These are phyloP conservation scores for Tieghemiomyces parasiticus DNA, from an alignment of 192 early-diverging fungal species.

Conservation along the genomic window DNA sequence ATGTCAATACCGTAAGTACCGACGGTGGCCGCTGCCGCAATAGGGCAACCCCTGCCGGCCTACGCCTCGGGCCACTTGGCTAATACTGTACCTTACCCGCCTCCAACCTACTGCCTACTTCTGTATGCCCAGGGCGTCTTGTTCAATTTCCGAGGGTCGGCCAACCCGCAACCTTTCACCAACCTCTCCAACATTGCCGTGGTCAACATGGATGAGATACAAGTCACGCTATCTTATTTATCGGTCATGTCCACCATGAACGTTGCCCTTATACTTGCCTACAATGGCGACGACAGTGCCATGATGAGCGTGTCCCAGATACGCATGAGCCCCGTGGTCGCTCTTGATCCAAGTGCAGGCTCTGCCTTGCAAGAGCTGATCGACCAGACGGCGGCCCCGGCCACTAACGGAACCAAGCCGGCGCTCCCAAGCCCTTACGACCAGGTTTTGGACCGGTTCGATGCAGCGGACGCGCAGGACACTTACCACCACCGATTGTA, in stretches of 20 bases:
- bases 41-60: no score
- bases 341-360: no score
- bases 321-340: background rate
- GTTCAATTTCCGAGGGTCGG: background rate
- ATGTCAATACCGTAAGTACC: no score
- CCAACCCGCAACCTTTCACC: background rate
- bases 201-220: background rate
- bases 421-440: no score
- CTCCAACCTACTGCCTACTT: no score
- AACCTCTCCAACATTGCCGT: background rate
- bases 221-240: no score
- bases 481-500: background rate
- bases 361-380: no score
- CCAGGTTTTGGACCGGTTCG: background rate
- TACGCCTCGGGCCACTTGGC: no score
- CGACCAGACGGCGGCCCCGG: no score
- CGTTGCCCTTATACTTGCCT: background rate
- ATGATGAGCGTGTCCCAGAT: background rate
- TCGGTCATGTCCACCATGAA: background rate
- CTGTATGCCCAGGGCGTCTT: background rate
- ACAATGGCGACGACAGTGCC: background rate
- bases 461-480: background rate
- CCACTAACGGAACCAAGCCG: no score
- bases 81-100: no score
- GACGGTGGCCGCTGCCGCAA: no score